Percentiles rank a stretch among this genome's conserved stretches.
Conservation (phyloP, 306 rosid species). For the Mimosa bimucronata region DNA sequence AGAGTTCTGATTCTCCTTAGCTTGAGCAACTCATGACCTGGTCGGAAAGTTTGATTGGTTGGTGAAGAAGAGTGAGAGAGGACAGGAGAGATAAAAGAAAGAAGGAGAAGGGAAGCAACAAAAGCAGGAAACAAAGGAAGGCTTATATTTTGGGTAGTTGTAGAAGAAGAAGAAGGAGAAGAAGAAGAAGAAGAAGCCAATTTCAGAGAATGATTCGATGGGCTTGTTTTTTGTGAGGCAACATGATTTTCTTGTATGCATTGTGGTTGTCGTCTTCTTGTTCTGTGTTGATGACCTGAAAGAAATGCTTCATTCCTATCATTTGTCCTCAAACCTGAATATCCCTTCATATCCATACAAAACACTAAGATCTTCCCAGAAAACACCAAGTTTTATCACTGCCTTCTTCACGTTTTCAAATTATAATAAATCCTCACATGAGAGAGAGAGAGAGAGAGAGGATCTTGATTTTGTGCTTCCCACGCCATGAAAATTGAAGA, state of each 20-base stretch:
- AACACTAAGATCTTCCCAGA: conserved; percentile 52
- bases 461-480: conserved; percentile 45
- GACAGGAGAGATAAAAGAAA: conserved; percentile 55
- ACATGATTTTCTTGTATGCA: conserved; percentile 57
- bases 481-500: conserved; percentile 52
- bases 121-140: conserved; percentile 47
- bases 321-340: conserved; percentile 60
- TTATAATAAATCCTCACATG: conserved; percentile 42
- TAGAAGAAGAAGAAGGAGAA: conserved; percentile 37
- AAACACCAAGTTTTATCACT: conserved; percentile 38
- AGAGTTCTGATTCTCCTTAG: conserved; percentile 49
- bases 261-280: conserved; percentile 71
- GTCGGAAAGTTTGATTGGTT: conserved; percentile 60
- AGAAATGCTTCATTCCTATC: conserved; percentile 50
- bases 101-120: conserved; percentile 65
- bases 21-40: conserved; percentile 52
- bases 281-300: conserved; percentile 41
- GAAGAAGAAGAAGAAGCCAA: conserved; percentile 50
- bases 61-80: conserved; percentile 53
- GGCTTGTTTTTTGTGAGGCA: conserved; percentile 51
- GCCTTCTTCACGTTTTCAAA: conserved; percentile 69
- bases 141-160: conserved; percentile 19
- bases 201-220: conserved; percentile 54
- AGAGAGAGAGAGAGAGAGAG: conserved; percentile 25
- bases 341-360: conserved; percentile 74